Evolutionary conservation across 441 rosid species (phyloP).

Genomic region (Mallotus repandus): DNA sequence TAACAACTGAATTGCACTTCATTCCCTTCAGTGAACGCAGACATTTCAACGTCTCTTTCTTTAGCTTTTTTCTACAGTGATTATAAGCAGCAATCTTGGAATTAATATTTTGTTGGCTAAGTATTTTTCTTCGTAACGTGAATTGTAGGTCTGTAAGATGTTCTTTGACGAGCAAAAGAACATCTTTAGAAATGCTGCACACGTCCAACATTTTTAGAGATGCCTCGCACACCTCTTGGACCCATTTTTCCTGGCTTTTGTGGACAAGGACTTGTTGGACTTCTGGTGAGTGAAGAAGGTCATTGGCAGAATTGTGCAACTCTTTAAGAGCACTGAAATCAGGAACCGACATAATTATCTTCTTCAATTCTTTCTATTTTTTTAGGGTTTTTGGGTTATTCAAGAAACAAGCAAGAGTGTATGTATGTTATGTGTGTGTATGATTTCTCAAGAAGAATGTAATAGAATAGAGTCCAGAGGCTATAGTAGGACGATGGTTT

Average conservation of each 20-base stretch:
- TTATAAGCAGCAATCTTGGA: slow-evolving; percentile 50
- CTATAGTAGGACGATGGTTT: neutral
- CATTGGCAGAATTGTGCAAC: slow-evolving; percentile 63
- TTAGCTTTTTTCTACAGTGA: slow-evolving; percentile 48
- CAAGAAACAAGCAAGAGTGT: neutral
- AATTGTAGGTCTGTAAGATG: slow-evolving; percentile 48
- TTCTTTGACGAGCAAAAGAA: slow-evolving; percentile 51
- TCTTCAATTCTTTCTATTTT: neutral
- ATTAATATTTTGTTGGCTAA: slow-evolving; percentile 34
- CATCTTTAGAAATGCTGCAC: slow-evolving; percentile 54
- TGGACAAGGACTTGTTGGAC: slow-evolving; percentile 42
- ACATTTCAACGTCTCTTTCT: slow-evolving; percentile 64
- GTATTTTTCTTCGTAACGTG: slow-evolving; percentile 39
- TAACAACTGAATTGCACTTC: slow-evolving; percentile 26
- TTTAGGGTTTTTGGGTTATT: neutral
- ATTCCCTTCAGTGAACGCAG: slow-evolving; percentile 44
- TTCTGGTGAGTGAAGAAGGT: slow-evolving; percentile 55
- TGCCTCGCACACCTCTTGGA: slow-evolving; percentile 54
- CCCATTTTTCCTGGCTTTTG: slow-evolving; percentile 52
- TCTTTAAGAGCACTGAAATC: slow-evolving; percentile 56
- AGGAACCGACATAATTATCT: slow-evolving; percentile 16
- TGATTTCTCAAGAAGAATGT: neutral
- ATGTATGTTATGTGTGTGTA: neutral
- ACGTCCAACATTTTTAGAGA: slow-evolving; percentile 66
- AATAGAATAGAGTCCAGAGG: neutral